A percentile compares a stretch with the other conserved stretches of the same genome.
phyloP scores from a whole-genome alignment of 352 stramenopile genomes.

The Pythium rhizo-oryzae region DNA sequence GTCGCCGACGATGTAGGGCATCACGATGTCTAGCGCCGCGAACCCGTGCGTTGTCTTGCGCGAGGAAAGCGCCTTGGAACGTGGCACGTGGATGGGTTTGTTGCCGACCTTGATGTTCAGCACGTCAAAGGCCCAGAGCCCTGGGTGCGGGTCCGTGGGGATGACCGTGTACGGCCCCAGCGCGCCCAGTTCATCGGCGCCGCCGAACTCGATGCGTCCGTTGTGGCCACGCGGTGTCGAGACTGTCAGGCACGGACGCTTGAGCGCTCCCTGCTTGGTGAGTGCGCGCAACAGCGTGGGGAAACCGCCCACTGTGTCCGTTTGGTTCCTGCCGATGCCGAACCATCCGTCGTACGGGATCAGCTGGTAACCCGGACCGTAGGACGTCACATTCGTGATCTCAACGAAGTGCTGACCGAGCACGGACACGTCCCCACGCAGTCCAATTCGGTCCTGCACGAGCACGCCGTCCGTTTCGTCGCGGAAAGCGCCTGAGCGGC shows the following conservation, averaged over 20 bases:
- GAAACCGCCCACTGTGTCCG: background rate
- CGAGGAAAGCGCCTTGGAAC: background rate
- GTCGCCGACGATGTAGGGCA: background rate
- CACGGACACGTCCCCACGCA: background rate
- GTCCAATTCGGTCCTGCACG: background rate
- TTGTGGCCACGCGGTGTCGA: conserved; percentile 13
- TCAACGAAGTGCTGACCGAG: conserved; percentile 6
- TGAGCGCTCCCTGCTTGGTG: background rate
- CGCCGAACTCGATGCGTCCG: conserved; percentile 4
- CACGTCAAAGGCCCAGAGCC: background rate
- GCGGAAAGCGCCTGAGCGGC: background rate
- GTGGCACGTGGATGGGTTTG: background rate
- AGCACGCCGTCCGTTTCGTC: conserved; percentile 1
- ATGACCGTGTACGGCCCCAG: background rate
- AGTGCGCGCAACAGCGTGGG: conserved; percentile 1
- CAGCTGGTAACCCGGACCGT: background rate
- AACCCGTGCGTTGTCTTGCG: background rate
- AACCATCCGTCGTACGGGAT: conserved; percentile 14
- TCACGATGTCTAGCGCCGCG: conserved; percentile 1
- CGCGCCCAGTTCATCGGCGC: too few relatives aligned
- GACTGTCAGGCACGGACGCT: background rate
- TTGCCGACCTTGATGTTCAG: conserved; percentile 1
- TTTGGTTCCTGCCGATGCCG: background rate
- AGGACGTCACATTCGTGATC: conserved; percentile 12
- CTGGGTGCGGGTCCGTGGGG: background rate